These are phyloP conservation scores for Quercus agrifolia DNA, from an alignment of 306 rosid species.

Conservation along the genomic window DNA sequence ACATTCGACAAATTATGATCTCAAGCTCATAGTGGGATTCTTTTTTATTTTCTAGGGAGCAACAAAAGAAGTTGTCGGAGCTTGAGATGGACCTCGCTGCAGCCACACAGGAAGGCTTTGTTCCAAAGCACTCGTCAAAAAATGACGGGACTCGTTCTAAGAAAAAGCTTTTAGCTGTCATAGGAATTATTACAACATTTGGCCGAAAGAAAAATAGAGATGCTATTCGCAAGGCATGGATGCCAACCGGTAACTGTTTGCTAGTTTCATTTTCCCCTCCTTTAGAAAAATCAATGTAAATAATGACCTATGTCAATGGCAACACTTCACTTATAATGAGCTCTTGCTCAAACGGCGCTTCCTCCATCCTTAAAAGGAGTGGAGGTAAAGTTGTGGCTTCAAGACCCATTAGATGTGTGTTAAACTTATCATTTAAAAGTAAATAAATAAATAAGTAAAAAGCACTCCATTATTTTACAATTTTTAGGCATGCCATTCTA, in stretches of 20 bases:
- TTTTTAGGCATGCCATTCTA: background rate
- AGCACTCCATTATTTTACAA: too few species aligned
- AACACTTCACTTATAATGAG: background rate
- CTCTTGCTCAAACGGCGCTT: too few species aligned
- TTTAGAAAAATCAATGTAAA: background rate
- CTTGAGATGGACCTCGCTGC: constrained; percentile 60
- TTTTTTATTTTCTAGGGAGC: constrained; percentile 48
- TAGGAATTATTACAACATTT: constrained; percentile 66
- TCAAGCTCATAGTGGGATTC: constrained; percentile 9
- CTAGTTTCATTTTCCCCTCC: constrained; percentile 9
- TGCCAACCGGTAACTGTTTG: constrained; percentile 57
- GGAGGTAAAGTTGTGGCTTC: too few species aligned
- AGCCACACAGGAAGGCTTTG: constrained; percentile 65
- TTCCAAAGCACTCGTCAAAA: constrained; percentile 32
- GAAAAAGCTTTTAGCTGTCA: constrained; percentile 48
- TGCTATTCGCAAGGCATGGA: constrained; percentile 76
- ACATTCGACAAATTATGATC: constrained; percentile 5
- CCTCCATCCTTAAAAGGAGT: too few species aligned
- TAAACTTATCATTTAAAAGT: too few species aligned
- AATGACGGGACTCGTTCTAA: constrained; percentile 32
- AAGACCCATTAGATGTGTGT: too few species aligned
- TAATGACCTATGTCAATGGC: background rate
- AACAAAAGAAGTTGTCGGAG: constrained; percentile 48
- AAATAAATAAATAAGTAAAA: too few species aligned
- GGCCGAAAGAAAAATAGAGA: constrained; percentile 61